These are phyloP conservation scores for Davidsoniella neocaledoniae DNA, from an alignment of 2,329 filamentous ascomycete species.

Conservation along the genomic window DNA sequence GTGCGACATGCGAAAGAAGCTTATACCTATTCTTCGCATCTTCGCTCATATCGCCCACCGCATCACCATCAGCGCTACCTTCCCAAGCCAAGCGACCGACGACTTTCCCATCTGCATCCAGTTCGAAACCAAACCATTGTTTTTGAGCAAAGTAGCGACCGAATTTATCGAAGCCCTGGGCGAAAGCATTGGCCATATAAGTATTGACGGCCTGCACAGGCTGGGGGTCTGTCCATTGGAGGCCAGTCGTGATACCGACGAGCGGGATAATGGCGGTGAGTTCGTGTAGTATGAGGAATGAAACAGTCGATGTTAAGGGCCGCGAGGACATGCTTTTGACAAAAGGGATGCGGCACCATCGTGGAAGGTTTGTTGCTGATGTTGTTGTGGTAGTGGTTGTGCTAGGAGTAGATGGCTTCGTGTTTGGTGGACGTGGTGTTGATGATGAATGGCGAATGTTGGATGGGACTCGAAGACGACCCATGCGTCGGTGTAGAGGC, in stretches of 20 bases:
- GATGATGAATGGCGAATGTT: not conserved
- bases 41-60: slow-evolving; percentile 18
- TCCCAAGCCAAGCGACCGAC: slow-evolving; percentile 17
- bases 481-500: too few relatives aligned
- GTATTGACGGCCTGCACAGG: slow-evolving; percentile 38
- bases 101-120: slow-evolving; percentile 22
- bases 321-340: slow-evolving; percentile 54
- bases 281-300: slow-evolving; percentile 85
- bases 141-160: slow-evolving; percentile 62
- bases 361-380: not conserved
- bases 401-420: not conserved
- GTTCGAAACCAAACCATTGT: slow-evolving; percentile 55
- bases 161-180: slow-evolving; percentile 54
- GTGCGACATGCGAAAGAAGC: slow-evolving; percentile 54
- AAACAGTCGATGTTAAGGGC: slow-evolving; percentile 64
- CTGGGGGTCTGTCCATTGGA: slow-evolving; percentile 65
- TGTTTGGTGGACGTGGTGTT: not conserved
- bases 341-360: slow-evolving; percentile 28
- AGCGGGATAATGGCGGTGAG: slow-evolving; percentile 73
- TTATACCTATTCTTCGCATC: slow-evolving; percentile 26
- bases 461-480: not conserved
- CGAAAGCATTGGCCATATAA: slow-evolving; percentile 33
- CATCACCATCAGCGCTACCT: slow-evolving; percentile 16
- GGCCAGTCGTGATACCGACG: slow-evolving; percentile 53
- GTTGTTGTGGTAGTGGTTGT: not conserved